A percentile compares a stretch with the other conserved stretches of the same genome.
These are phyloP conservation scores for Hura crepitans DNA, from an alignment of 441 rosid genomes.

Conservation along the genomic window DNA sequence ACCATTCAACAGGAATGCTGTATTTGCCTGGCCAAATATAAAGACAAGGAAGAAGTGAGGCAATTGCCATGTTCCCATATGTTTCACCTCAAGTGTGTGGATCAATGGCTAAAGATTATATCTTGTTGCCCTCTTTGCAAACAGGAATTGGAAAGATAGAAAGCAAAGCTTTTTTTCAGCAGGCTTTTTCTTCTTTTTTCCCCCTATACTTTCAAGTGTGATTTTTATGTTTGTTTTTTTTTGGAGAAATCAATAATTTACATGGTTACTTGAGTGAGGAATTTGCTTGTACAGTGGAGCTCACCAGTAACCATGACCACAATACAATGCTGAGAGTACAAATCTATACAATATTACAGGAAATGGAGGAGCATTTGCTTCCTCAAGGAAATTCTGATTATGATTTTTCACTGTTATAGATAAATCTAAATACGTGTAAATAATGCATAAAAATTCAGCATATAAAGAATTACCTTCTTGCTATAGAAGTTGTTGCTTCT, in stretches of 20 bases:
- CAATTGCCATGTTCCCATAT: slow-evolving; percentile 80
- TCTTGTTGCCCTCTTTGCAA: slow-evolving; percentile 97
- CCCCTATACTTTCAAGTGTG: slow-evolving; percentile 11
- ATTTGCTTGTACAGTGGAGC: slow-evolving; percentile 36
- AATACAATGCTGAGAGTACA: background rate
- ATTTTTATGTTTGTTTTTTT: slow-evolving; percentile 7
- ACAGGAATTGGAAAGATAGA: slow-evolving; percentile 67
- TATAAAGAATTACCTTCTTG: too few relatives aligned
- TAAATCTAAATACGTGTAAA: background rate
- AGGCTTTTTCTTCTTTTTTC: slow-evolving; percentile 1
- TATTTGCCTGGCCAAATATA: slow-evolving; percentile 77
- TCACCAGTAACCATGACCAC: slow-evolving; percentile 49
- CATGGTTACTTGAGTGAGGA: slow-evolving; percentile 46
- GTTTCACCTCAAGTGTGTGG: slow-evolving; percentile 85
- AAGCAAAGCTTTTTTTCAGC: background rate
- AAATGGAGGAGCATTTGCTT: slow-evolving; percentile 3
- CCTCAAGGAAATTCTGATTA: background rate
- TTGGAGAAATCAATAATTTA: background rate
- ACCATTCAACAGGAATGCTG: slow-evolving; percentile 69
- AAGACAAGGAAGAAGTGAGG: slow-evolving; percentile 82
- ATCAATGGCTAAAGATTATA: slow-evolving; percentile 90
- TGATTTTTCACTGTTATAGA: slow-evolving; percentile 6
- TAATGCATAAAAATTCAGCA: too few relatives aligned
- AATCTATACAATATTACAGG: background rate
- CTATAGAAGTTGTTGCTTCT: too few relatives aligned